These are phyloP conservation scores for Phylloporus sp. DNA, from an alignment of 768 basidiomycete species.

Conservation along the genomic window DNA sequence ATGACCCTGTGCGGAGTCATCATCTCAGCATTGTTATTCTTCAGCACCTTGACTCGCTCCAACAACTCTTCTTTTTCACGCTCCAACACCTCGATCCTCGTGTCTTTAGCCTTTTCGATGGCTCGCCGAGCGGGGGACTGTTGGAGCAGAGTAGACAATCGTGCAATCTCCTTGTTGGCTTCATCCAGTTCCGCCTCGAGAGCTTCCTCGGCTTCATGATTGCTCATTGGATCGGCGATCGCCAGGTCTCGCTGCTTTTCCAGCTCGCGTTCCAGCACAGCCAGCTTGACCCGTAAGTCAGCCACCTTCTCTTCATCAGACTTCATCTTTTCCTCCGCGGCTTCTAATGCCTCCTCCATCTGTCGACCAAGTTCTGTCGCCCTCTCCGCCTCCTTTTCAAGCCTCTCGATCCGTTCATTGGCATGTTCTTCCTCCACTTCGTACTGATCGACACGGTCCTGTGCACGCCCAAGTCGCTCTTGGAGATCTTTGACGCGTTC, in stretches of 20 bases:
- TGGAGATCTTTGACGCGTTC: constrained; percentile 57
- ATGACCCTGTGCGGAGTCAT: constrained; percentile 55
- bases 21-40: constrained; percentile 48
- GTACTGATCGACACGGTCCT: constrained; percentile 43
- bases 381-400: constrained; percentile 51
- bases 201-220: constrained; percentile 54
- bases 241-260: constrained; percentile 34
- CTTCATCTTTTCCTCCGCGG: constrained; percentile 66
- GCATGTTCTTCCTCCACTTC: constrained; percentile 45
- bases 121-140: constrained; percentile 77
- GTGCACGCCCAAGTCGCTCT: constrained; percentile 44
- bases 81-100: constrained; percentile 72
- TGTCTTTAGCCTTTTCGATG: constrained; percentile 72
- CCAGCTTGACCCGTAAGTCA: constrained; percentile 48
- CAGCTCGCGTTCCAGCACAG: constrained; percentile 55
- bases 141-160: constrained; percentile 58
- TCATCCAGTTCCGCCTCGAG: constrained; percentile 75
- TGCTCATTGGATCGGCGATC: constrained; percentile 23
- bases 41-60: constrained; percentile 62
- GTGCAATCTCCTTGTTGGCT: constrained; percentile 72
- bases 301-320: constrained; percentile 54
- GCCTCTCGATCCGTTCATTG: constrained; percentile 44
- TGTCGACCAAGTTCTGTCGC: constrained; percentile 57
- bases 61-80: constrained; percentile 71
- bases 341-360: constrained; percentile 74